phyloP scores from a whole-genome alignment of 345 rosid genomes.

The Nephelium lappaceum region DNA sequence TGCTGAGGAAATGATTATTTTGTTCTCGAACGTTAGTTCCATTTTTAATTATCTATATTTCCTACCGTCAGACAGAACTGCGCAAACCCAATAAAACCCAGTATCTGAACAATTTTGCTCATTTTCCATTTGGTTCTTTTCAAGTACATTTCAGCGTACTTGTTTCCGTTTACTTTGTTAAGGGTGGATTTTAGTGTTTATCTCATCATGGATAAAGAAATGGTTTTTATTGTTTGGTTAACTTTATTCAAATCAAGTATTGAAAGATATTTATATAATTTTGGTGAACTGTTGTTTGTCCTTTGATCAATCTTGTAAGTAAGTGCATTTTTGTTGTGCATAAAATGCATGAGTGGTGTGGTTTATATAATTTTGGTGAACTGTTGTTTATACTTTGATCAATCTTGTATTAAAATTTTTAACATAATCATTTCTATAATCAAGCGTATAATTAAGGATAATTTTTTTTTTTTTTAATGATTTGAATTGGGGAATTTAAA shows the following conservation, averaged over 20 bases:
- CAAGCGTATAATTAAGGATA: no score
- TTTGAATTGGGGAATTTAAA: no score
- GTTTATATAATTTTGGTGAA: no score
- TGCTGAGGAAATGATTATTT: neutral
- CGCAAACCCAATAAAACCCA: neutral
- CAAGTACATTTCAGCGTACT: neutral
- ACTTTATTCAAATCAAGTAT: neutral
- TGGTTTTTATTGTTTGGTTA: neutral
- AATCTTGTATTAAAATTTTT: no score
- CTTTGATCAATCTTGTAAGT: no score
- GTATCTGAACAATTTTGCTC: neutral
- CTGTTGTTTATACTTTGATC: no score
- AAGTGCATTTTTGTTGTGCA: neutral
- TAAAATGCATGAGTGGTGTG: neutral
- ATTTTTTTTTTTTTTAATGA: no score
- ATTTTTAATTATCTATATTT: neutral
- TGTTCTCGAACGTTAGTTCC: neutral
- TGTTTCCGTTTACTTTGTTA: neutral
- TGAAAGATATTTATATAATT: neutral
- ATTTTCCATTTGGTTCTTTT: neutral
- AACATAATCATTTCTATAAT: no score
- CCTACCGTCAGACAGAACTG: neutral
- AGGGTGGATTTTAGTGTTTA: neutral
- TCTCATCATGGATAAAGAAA: neutral
- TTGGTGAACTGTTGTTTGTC: no score